These are phyloP conservation scores for Rubia peregrina DNA, from an alignment of 305 asterid species.

Conservation along the genomic window DNA sequence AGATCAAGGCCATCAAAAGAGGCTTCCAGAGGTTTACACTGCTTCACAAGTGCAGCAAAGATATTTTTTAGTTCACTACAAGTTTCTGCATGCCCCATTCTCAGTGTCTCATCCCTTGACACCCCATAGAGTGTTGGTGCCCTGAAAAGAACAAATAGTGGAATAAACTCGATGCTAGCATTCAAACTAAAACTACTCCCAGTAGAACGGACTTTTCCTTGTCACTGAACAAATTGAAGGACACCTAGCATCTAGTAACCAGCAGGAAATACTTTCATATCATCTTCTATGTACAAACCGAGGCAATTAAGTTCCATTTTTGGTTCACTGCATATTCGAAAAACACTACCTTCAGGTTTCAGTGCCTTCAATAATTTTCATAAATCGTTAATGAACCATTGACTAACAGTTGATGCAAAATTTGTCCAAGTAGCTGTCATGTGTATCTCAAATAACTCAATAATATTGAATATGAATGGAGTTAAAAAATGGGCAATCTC, in stretches of 20 bases:
- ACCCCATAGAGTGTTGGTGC: slow-evolving; percentile 80
- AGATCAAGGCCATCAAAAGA: slow-evolving; percentile 33
- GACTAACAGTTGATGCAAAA: not conserved
- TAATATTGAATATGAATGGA: not conserved
- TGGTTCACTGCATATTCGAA: not conserved
- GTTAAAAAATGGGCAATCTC: not conserved
- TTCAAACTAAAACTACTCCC: not conserved
- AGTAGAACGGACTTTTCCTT: not conserved
- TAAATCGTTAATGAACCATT: not conserved
- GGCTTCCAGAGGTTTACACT: slow-evolving; percentile 59
- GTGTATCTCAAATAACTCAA: not conserved
- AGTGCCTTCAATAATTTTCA: not conserved
- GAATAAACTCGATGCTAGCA: not conserved
- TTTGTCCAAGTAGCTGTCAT: not conserved
- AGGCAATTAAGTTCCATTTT: not conserved
- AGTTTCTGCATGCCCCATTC: slow-evolving; percentile 83
- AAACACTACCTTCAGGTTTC: not conserved
- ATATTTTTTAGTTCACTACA: slow-evolving; percentile 72
- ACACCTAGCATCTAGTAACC: not conserved
- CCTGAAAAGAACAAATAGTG: slow-evolving; percentile 27
- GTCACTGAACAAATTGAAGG: not conserved
- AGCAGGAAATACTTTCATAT: not conserved
- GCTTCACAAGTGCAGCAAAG: slow-evolving; percentile 83
- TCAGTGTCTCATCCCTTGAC: slow-evolving; percentile 87
- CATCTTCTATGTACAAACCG: not conserved